Conservation (phyloP, 352 stramenopile species). For the Pythium dissimile region DNA sequence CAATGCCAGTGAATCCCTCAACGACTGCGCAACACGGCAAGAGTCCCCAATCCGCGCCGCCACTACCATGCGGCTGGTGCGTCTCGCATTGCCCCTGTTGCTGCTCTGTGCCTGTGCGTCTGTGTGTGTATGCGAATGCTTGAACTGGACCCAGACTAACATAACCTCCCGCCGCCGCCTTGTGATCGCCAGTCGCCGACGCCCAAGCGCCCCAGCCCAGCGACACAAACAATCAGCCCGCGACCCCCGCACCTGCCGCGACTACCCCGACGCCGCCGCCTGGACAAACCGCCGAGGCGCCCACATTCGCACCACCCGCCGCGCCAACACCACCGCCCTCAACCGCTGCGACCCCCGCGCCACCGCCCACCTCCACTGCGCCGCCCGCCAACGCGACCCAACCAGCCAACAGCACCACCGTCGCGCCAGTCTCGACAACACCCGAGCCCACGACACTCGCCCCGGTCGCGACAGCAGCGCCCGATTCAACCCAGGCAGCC, state of each 20-base stretch:
- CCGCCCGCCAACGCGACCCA: too few species aligned
- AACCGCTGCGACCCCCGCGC: too few species aligned
- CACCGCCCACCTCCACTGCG: too few species aligned
- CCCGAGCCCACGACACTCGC: slow-evolving; percentile 3
- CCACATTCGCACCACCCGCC: too few species aligned
- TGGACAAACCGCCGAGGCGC: too few species aligned
- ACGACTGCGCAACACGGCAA: too few species aligned
- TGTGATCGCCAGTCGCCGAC: neutral
- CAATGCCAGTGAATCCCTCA: too few species aligned
- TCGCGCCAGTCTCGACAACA: too few species aligned
- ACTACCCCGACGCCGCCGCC: slow-evolving; percentile 3
- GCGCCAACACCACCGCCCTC: too few species aligned
- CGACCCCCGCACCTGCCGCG: slow-evolving; percentile 8
- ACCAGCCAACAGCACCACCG: too few species aligned
- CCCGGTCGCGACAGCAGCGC: neutral
- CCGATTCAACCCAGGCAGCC: neutral
- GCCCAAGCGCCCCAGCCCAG: slow-evolving; percentile 16
- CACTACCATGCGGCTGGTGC: neutral
- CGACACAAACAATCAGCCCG: slow-evolving; percentile 32
- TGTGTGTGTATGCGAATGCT: neutral
- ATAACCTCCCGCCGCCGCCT: too few species aligned
- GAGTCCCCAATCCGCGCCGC: neutral
- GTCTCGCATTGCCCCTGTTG: neutral
- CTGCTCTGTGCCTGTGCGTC: neutral
- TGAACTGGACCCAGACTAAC: neutral